Evolutionary conservation across 768 basidiomycete genomes (phyloP).

Genomic region (Russula foetens): DNA sequence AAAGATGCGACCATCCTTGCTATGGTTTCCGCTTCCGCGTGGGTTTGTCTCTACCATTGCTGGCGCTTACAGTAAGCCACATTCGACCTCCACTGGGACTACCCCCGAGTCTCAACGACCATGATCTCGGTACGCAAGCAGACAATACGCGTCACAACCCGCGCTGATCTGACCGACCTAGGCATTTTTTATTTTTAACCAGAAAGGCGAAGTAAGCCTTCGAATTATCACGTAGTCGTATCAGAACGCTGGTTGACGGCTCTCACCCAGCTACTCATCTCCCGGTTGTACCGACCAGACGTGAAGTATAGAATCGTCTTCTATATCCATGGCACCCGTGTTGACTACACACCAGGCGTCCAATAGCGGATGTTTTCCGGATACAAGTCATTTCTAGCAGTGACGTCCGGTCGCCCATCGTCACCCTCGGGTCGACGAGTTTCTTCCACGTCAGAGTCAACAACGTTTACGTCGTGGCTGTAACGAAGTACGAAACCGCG

Average conservation of each 20-base stretch:
- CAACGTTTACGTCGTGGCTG: slow-evolving; percentile 91
- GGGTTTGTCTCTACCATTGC: not conserved
- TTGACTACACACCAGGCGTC: slow-evolving; percentile 53
- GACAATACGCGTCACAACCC: not conserved
- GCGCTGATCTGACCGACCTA: slow-evolving; percentile 26
- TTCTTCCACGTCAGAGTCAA: slow-evolving; percentile 98
- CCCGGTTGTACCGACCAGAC: slow-evolving; percentile 91
- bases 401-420: slow-evolving; percentile 93
- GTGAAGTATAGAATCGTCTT: slow-evolving; percentile 58
- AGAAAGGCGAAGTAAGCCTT: slow-evolving; percentile 89
- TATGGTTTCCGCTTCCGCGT: not conserved
- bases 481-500: slow-evolving; percentile 68
- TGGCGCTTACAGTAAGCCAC: not conserved
- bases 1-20: slow-evolving; percentile 9
- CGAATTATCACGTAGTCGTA: not conserved
- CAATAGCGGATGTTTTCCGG: slow-evolving; percentile 95
- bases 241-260: not conserved
- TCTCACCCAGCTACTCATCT: slow-evolving; percentile 75
- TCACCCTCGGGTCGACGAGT: slow-evolving; percentile 94
- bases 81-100: not conserved
- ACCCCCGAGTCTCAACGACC: not conserved
- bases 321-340: not conserved
- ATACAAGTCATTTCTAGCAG: slow-evolving; percentile 98
- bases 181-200: slow-evolving; percentile 99
- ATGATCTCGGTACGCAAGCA: slow-evolving; percentile 14